Evolutionary conservation across 345 rosid species (phyloP).

Genomic region (Linum lewisii): DNA sequence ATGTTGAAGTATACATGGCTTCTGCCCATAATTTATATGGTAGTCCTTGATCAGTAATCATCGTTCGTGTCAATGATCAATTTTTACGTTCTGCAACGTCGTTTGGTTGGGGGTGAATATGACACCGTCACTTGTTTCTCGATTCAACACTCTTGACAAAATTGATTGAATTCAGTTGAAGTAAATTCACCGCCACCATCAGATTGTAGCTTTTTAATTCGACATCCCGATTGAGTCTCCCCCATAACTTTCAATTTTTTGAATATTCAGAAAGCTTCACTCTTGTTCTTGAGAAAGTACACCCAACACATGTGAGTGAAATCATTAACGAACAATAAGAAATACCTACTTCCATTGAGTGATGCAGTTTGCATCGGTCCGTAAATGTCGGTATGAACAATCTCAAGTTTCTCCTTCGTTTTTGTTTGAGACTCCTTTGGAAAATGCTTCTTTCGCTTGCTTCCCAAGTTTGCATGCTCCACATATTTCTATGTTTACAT

Average conservation of each 20-base stretch:
- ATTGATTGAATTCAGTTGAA: too few species aligned
- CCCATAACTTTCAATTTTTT: background rate
- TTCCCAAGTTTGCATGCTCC: background rate
- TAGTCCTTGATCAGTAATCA: too few species aligned
- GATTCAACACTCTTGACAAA: too few species aligned
- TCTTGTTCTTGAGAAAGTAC: background rate
- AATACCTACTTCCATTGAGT: background rate
- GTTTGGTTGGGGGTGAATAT: too few species aligned
- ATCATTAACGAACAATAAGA: background rate
- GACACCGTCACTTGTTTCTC: too few species aligned
- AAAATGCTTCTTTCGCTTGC: background rate
- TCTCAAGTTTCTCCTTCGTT: background rate
- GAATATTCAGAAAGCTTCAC: background rate
- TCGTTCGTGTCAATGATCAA: too few species aligned
- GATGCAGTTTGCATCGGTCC: background rate
- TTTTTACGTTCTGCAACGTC: too few species aligned
- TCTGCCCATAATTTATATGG: too few species aligned
- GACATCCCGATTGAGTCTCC: background rate
- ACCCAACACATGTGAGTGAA: constrained; percentile 1
- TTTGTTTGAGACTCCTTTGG: background rate
- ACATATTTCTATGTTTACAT: too few species aligned
- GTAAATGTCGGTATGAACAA: background rate
- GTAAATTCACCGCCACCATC: background rate
- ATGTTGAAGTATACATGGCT: too few species aligned
- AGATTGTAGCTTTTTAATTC: background rate